A percentile compares a stretch with the other conserved stretches of the same genome.
Conservation (phyloP, 495 filamentous ascomycete species). For the Gamarada debralockiae region DNA sequence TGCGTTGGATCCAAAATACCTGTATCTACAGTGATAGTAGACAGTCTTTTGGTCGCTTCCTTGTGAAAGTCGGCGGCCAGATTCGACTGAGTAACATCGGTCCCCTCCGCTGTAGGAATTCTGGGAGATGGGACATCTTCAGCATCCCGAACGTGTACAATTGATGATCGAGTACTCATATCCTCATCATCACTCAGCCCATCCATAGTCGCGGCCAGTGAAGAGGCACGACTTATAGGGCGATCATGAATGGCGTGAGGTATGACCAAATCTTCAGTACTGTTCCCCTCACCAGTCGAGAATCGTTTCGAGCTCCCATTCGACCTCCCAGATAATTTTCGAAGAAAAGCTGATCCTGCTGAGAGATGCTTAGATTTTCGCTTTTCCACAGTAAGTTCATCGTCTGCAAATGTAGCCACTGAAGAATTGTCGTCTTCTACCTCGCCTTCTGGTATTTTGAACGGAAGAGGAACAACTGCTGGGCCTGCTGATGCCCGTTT, state of each 20-base stretch:
- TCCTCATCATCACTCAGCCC: conserved; percentile 39
- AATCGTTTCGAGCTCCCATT: conserved; percentile 21
- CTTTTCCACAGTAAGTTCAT: conserved; percentile 32
- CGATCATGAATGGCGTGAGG: conserved; percentile 29
- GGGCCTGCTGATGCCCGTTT: conserved; percentile 24
- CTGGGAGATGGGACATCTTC: not conserved
- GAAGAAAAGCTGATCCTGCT: conserved; percentile 36
- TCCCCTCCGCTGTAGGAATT: not conserved
- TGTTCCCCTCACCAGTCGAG: conserved; percentile 13
- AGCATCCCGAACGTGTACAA: conserved; percentile 5
- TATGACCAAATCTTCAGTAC: conserved; percentile 41
- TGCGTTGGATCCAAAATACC: not conserved
- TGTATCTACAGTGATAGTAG: no score
- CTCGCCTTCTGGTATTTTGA: conserved; percentile 45
- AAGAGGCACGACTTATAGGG: conserved; percentile 34
- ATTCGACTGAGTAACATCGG: no score
- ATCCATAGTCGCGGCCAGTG: conserved; percentile 51
- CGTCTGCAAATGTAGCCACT: conserved; percentile 58
- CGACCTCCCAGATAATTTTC: conserved; percentile 41
- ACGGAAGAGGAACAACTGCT: conserved; percentile 55
- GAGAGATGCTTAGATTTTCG: conserved; percentile 42
- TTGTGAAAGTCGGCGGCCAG: no score
- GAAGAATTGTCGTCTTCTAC: conserved; percentile 54
- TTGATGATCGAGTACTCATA: conserved; percentile 16
- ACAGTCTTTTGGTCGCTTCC: not conserved